Evolutionary conservation across 2,329 filamentous ascomycete species (phyloP), one percentile per base, ranked within the genome.

Genomic region (Plenodomus biglobosus): DNA sequence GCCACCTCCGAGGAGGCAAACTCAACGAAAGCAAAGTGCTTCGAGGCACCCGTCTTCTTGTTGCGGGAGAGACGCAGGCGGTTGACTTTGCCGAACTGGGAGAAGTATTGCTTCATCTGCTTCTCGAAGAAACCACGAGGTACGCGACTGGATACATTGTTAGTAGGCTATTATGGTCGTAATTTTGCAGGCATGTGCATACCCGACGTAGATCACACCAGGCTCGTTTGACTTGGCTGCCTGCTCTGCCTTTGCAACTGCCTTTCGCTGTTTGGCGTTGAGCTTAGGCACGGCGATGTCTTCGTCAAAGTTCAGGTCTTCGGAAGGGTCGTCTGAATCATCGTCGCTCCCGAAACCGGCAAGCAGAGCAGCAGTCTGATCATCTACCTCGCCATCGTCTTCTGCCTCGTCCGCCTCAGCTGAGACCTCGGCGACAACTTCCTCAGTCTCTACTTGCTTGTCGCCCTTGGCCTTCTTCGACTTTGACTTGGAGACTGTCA

Each of bases 91-190:
- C 94, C 94, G 61, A 99, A 99, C 73, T 99, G 94, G 45, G 85
- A 83, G 69, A 97, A 95, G 79, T 97, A 99, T 57, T 86, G 85
- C 62, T 84, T 85, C 87, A 99, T 95, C 76, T 97, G 88, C 65
- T 91, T 84, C 76, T 99, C 94, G 80, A 92, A 97, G 83, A 99
- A 99, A 75, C 94, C 89, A 75, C 94, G 90, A 34, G 92, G 92
- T 51, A 96, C 86, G 57, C 91, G 90, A 46, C 81, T 82, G 55
- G 35, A 41, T n/a, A 35, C 41, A 46, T 6, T 11, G 53, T 56
- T 39, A 46, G 43, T 40, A 32, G 3, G 18, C 8, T n/a, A 13
- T 41, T 20, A 22, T n/a, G 24, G 46, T 10, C 1, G 21, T 17
- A 40, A 16, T 32, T 40, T 38, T 24, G 18, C 34, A 40, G 34